Percentiles rank a stretch among this genome's conserved stretches.
Evolutionary conservation across 768 basidiomycete genomes (phyloP).

Genomic region (Infundibulicybe gibba): DNA sequence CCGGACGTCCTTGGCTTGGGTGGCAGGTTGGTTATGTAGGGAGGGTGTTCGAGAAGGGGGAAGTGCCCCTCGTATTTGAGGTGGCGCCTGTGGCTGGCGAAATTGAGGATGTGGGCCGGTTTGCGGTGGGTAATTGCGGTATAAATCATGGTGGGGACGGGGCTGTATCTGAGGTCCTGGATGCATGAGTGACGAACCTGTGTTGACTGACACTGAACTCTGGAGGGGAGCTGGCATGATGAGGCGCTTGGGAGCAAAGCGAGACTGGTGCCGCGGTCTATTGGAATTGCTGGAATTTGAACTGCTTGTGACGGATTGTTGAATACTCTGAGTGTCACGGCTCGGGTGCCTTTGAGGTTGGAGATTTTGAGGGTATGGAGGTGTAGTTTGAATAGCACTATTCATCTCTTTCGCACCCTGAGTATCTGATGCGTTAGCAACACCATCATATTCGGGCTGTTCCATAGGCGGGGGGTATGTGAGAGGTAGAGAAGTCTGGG

Average conservation of each 20-base stretch:
- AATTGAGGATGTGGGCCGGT: not conserved
- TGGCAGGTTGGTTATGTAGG: conserved; percentile 4
- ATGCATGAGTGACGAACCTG: too few species aligned
- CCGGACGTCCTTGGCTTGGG: conserved; percentile 15
- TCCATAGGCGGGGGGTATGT: too few species aligned
- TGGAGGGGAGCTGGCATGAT: conserved; percentile 75
- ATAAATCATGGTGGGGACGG: not conserved
- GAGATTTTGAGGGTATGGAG: not conserved
- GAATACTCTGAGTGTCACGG: conserved; percentile 3
- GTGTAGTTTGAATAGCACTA: too few species aligned
- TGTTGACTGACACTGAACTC: conserved; percentile 4
- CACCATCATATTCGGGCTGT: too few species aligned
- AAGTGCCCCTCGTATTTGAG: conserved; percentile 7
- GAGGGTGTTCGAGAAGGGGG: conserved; percentile 5
- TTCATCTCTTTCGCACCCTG: too few species aligned
- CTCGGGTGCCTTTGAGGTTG: conserved; percentile 3
- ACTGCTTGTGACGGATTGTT: conserved; percentile 11
- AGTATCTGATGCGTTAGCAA: too few species aligned
- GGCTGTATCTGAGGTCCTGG: not conserved
- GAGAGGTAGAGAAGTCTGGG: too few species aligned
- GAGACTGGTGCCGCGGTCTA: conserved; percentile 17
- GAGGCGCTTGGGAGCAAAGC: conserved; percentile 56
- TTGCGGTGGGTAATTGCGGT: not conserved
- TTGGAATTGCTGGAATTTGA: conserved; percentile 10
- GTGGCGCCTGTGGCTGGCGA: conserved; percentile 9